phyloP scores from a whole-genome alignment of 2,329 filamentous ascomycete genomes.

The Aspergillus novoparasiticus region DNA sequence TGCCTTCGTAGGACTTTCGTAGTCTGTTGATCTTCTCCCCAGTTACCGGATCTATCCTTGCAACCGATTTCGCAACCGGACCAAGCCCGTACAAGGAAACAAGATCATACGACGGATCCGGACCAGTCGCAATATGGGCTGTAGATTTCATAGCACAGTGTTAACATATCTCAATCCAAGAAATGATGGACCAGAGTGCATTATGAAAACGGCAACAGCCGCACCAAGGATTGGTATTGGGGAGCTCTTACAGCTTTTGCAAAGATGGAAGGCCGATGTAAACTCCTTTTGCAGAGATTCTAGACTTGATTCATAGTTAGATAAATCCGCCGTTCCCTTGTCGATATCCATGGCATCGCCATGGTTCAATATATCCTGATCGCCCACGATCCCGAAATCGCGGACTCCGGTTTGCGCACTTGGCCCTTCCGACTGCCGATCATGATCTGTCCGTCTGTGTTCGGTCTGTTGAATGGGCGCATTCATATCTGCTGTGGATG shows the following conservation, averaged over 20 bases:
- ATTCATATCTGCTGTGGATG: slow-evolving; percentile 20
- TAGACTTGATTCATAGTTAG: slow-evolving; percentile 35
- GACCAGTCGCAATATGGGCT: slow-evolving; percentile 54
- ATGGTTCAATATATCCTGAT: slow-evolving; percentile 19
- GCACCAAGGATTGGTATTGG: slow-evolving; percentile 43
- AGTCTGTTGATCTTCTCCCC: slow-evolving; percentile 67
- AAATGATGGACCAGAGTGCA: slow-evolving; percentile 29
- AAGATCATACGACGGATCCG: slow-evolving; percentile 61
- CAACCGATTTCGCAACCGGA: slow-evolving; percentile 59
- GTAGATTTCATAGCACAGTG: slow-evolving; percentile 36
- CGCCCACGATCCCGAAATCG: slow-evolving; percentile 26
- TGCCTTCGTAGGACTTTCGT: slow-evolving; percentile 57
- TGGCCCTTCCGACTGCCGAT: slow-evolving; percentile 28
- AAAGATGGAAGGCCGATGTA: slow-evolving; percentile 51
- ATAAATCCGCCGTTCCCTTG: slow-evolving; percentile 24
- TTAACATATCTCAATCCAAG: slow-evolving; percentile 45
- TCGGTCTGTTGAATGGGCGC: slow-evolving; percentile 26
- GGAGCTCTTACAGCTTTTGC: slow-evolving; percentile 54
- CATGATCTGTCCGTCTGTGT: slow-evolving; percentile 39
- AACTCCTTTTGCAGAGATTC: slow-evolving; percentile 50
- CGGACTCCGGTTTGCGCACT: slow-evolving; percentile 21
- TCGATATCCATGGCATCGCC: slow-evolving; percentile 46
- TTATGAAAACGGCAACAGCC: slow-evolving; percentile 29
- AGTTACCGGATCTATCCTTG: slow-evolving; percentile 61
- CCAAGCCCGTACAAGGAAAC: slow-evolving; percentile 61